These are phyloP conservation scores for Phialophora tarda DNA, from an alignment of 2,329 filamentous ascomycete species.

Conservation along the genomic window DNA sequence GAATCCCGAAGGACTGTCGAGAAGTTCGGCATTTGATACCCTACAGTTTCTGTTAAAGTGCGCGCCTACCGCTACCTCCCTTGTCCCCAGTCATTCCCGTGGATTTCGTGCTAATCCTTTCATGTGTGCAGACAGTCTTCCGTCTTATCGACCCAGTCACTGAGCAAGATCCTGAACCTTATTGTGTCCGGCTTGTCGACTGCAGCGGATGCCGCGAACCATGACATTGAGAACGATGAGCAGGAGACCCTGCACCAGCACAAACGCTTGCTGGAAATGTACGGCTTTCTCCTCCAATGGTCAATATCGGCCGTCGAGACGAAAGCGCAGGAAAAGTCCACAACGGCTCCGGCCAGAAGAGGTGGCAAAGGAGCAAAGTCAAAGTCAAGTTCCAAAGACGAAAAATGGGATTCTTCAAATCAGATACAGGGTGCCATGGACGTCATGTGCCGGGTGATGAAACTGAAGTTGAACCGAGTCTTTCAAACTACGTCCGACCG, in stretches of 20 bases:
- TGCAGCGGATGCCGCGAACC: slow-evolving; percentile 82
- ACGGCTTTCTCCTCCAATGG: slow-evolving; percentile 94
- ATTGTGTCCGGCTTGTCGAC: slow-evolving; percentile 83
- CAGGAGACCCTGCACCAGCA: slow-evolving; percentile 85
- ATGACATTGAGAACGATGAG: slow-evolving; percentile 89
- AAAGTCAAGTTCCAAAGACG: slow-evolving; percentile 71
- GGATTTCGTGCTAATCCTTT: slow-evolving; percentile 66
- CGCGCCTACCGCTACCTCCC: slow-evolving; percentile 55
- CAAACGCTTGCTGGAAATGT: slow-evolving; percentile 90
- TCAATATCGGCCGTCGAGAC: slow-evolving; percentile 91
- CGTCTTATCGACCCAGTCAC: slow-evolving; percentile 76
- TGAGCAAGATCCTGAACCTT: slow-evolving; percentile 92
- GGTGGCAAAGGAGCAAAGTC: slow-evolving; percentile 76
- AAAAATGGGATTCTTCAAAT: slow-evolving; percentile 82
- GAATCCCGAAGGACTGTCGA: slow-evolving; percentile 84
- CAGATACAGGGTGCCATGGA: slow-evolving; percentile 90
- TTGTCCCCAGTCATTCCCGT: slow-evolving; percentile 32
- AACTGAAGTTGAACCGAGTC: slow-evolving; percentile 87
- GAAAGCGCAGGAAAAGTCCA: slow-evolving; percentile 88
- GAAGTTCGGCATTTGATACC: slow-evolving; percentile 82
- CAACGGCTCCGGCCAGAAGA: slow-evolving; percentile 71
- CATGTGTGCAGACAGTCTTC: slow-evolving; percentile 76
- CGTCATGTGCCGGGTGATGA: slow-evolving; percentile 94
- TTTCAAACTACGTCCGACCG: slow-evolving; percentile 96
- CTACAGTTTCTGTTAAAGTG: slow-evolving; percentile 97